These are phyloP conservation scores for Pyricularia grisea DNA, from an alignment of 2,329 filamentous ascomycete genomes.

Conservation along the genomic window DNA sequence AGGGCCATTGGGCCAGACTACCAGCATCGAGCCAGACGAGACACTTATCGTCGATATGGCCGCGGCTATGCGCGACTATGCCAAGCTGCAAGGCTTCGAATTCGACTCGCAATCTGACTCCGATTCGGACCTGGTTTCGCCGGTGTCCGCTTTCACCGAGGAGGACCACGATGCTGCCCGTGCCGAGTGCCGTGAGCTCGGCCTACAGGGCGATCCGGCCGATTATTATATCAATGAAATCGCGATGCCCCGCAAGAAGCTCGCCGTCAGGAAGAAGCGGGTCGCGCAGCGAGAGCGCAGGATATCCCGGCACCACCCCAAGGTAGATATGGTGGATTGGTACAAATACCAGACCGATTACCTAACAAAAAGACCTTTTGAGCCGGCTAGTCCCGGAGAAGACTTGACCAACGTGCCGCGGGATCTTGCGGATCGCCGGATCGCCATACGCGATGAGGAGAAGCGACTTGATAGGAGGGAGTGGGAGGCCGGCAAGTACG, in stretches of 20 bases:
- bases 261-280: neutral
- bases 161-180: neutral
- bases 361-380: too few species aligned
- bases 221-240: neutral
- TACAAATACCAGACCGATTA: neutral
- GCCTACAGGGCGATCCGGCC: neutral
- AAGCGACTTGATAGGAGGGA: neutral
- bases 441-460: neutral
- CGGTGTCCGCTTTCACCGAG: neutral
- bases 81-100: neutral
- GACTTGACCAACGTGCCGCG: neutral
- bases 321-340: neutral
- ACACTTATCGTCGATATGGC: neutral
- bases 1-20: neutral
- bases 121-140: neutral
- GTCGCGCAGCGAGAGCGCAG: neutral
- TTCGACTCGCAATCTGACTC: neutral
- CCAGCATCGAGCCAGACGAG: neutral
- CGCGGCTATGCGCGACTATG: neutral
- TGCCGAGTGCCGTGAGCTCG: neutral
- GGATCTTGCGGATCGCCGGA: neutral
- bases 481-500: neutral
- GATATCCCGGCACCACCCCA: neutral
- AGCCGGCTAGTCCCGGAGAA: neutral
- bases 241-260: neutral